Conservation (phyloP, 2,329 filamentous ascomycete species). For the Fusarium musae region DNA sequence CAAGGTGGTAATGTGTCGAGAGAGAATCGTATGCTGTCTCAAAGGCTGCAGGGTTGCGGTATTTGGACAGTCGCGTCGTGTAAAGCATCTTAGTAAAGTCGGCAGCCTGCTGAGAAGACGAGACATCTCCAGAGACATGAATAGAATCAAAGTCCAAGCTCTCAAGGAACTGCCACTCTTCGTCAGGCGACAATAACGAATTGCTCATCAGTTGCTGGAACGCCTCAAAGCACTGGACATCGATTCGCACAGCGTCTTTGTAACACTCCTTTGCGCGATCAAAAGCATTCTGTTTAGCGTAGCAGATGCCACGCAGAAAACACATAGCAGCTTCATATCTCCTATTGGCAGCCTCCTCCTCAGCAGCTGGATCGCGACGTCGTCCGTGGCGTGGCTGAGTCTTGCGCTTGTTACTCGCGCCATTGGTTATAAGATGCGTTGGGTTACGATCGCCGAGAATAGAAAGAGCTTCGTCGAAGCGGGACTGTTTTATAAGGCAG, state of each 20-base stretch:
- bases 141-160: conserved; percentile 92
- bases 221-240: conserved; percentile 97
- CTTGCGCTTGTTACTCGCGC: conserved; percentile 53
- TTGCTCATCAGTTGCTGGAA: conserved; percentile 99
- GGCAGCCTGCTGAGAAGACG: conserved; percentile 83
- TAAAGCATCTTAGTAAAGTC: conserved; percentile 97
- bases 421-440: conserved; percentile 81
- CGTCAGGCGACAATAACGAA: conserved; percentile 86
- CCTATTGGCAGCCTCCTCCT: conserved; percentile 78
- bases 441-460: conserved; percentile 94
- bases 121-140: conserved; percentile 70
- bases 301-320: conserved; percentile 91
- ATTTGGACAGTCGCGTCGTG: conserved; percentile 94
- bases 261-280: conserved; percentile 98
- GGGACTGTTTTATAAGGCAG: conserved; percentile 91
- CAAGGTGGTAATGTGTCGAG: conserved; percentile 91
- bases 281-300: conserved; percentile 96
- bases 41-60: conserved; percentile 86
- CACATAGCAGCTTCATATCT: conserved; percentile 98
- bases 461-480: conserved; percentile 87
- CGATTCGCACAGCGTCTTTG: conserved; percentile 95
- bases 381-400: conserved; percentile 49
- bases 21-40: conserved; percentile 88
- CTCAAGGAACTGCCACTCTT: conserved; percentile 90
- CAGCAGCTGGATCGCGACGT: conserved; percentile 50